Base-by-base conservation (phyloP, 2,329 filamentous ascomycete species). In the Aspergillus phoenicis region DNA sequence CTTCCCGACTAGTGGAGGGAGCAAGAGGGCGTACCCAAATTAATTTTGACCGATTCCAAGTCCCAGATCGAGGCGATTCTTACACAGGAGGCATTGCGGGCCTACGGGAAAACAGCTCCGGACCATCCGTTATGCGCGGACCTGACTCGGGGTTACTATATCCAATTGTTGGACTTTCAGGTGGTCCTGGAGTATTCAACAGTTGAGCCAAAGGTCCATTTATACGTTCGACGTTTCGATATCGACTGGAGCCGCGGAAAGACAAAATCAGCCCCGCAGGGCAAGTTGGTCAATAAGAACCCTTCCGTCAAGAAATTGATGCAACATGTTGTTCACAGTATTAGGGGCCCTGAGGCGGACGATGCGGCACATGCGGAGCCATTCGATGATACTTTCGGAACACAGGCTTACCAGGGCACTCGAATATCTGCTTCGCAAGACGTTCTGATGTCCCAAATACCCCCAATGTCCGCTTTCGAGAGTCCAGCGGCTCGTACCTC, bases 21-120 rank as follows among this genome's bases (percentile, higher is more conserved):
- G 57, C 57, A 57, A 38, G 58, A 66, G 5, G 60, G n/a, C 41
- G 64, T 45, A 17, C 58, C 60, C 17, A 63, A 62, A 38, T 68
- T 68, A 8, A 69, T 66, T 24, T 59, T 80, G 48, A 78, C 73
- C 28, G 77, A 80, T 59, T 67, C 71, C 10, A 60, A 64, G 5
- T 71, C 73, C 13, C 72, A 72, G 30, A 73, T 80, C 8, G 67
- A 72, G 30, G 74, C 71, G 6, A 70, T 68, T 22, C 64, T 80
- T 33, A 60, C 73, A 8, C 59, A 59, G 7, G 67, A 70, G 11
- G 67, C 73, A 7, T 58, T 71, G 6, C 58, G 70, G 39, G 28
- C 60, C 28, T 75, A 72, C 53, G n/a, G 51, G 11, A 53, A 38
- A 5, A 60, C 64, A 36, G 62, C 57, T 5, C 64, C 66, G 3